Conservation (phyloP, 2,329 filamentous ascomycete species). For the Capronia epimyces region DNA sequence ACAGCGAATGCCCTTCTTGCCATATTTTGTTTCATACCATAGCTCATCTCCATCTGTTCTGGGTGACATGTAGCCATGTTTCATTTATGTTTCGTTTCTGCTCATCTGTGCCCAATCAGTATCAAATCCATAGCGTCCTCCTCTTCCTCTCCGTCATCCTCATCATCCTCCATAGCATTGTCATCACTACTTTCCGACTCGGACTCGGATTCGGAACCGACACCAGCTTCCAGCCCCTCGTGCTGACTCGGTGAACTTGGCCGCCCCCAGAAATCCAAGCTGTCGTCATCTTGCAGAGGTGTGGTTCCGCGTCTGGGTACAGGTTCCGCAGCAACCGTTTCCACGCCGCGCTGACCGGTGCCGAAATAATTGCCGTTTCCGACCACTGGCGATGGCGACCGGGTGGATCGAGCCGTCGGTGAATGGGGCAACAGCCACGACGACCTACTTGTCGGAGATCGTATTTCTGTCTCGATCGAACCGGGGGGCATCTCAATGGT, state of each 20-base stretch:
- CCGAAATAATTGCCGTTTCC: slow-evolving; percentile 45
- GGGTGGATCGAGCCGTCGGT: slow-evolving; percentile 31
- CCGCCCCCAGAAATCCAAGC: slow-evolving; percentile 54
- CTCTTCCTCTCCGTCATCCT: slow-evolving; percentile 43
- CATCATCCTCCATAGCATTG: slow-evolving; percentile 45
- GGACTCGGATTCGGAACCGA: slow-evolving; percentile 34
- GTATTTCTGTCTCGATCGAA: slow-evolving; percentile 21
- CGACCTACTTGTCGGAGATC: slow-evolving; percentile 24
- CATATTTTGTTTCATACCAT: no score
- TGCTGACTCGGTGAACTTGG: slow-evolving; percentile 38
- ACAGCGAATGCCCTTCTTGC: no score
- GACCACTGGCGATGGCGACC: slow-evolving; percentile 40
- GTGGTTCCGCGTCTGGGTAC: slow-evolving; percentile 5
- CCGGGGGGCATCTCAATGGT: slow-evolving; percentile 14
- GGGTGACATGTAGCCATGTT: no score
- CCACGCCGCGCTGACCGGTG: slow-evolving; percentile 34
- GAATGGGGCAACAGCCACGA: slow-evolving; percentile 35
- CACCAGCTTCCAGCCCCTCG: slow-evolving; percentile 30
- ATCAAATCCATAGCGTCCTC: slow-evolving; percentile 48
- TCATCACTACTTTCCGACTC: slow-evolving; percentile 33
- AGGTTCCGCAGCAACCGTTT: neutral
- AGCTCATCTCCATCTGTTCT: no score
- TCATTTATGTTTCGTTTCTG: no score
- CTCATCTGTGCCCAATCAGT: slow-evolving; percentile 51
- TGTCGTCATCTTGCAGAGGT: slow-evolving; percentile 47